These are phyloP conservation scores for Phytophthora melonis DNA, from an alignment of 352 stramenopile genomes.

Conservation along the genomic window DNA sequence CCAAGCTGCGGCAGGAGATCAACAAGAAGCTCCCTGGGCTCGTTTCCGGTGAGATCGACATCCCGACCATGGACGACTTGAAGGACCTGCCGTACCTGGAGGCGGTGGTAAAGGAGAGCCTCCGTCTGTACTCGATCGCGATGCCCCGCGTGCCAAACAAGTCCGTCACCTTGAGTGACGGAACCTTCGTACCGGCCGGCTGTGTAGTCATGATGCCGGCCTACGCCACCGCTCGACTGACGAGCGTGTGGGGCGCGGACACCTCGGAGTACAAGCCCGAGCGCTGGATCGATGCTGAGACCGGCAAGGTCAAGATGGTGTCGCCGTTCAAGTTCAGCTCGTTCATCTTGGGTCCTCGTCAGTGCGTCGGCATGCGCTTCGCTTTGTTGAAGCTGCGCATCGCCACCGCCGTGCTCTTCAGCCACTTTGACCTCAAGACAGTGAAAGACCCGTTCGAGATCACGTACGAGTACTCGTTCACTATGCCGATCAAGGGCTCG, in stretches of 20 bases:
- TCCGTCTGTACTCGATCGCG: constrained; percentile 60
- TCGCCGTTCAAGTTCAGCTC: constrained; percentile 60
- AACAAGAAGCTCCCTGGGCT: constrained; percentile 34
- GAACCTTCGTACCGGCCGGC: constrained; percentile 35
- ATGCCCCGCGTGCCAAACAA: constrained; percentile 44
- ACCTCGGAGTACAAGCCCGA: constrained; percentile 14
- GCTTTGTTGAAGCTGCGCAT: constrained; percentile 67
- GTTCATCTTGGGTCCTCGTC: constrained; percentile 63
- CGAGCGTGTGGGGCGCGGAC: constrained; percentile 12
- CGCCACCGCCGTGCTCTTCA: constrained; percentile 44
- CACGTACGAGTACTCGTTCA: constrained; percentile 40
- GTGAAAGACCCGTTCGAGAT: constrained; percentile 34
- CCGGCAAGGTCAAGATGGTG: constrained; percentile 5
- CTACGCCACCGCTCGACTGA: constrained; percentile 10
- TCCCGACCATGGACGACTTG: constrained; percentile 45
- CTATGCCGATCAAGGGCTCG: constrained; percentile 30
- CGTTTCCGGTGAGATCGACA: constrained; percentile 12
- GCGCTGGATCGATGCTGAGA: constrained; percentile 15
- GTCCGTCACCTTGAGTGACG: constrained; percentile 51
- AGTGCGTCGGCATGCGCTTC: constrained; percentile 64
- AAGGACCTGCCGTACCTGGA: constrained; percentile 60
- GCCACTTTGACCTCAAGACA: constrained; percentile 45
- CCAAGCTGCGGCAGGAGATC: constrained; percentile 57
- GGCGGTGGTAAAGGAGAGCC: constrained; percentile 57
- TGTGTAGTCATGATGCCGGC: constrained; percentile 28